phyloP scores from a whole-genome alignment of 2,329 filamentous ascomycete genomes.

The Botrytis medusae region DNA sequence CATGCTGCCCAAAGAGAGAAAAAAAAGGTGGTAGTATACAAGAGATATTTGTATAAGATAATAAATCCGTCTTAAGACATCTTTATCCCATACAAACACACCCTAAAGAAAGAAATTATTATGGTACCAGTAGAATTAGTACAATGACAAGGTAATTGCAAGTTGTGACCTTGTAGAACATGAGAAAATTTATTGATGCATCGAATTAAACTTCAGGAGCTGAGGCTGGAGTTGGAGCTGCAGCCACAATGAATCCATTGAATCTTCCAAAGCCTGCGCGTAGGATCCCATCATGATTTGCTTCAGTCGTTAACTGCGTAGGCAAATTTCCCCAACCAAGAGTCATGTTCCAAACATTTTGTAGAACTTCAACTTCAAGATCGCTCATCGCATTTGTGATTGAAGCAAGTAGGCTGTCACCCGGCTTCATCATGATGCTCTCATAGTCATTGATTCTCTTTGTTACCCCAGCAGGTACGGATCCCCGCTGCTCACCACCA shows the following conservation, averaged over 20 bases:
- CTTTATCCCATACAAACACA: background rate
- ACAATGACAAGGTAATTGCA: background rate
- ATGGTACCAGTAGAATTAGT: background rate
- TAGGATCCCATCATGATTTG: constrained; percentile 32
- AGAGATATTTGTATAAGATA: constrained; percentile 1
- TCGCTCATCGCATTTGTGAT: constrained; percentile 35
- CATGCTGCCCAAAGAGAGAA: background rate
- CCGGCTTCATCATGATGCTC: constrained; percentile 37
- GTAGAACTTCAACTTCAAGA: constrained; percentile 31
- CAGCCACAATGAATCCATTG: constrained; percentile 33
- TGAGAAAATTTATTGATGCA: background rate
- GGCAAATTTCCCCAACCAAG: constrained; percentile 30
- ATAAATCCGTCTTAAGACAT: background rate
- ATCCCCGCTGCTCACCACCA: constrained; percentile 9
- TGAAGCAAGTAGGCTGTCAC: constrained; percentile 31
- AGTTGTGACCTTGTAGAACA: background rate
- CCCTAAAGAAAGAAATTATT: background rate
- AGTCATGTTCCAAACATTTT: constrained; percentile 35
- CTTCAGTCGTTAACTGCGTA: constrained; percentile 19
- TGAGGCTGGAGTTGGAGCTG: background rate
- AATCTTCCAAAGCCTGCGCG: constrained; percentile 36
- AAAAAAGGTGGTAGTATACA: background rate
- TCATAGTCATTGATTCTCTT: constrained; percentile 36
- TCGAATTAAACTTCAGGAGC: background rate
- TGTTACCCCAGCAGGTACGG: constrained; percentile 24